Conservation (phyloP, 139 green algal species). For the Picochlorum sp. region DNA sequence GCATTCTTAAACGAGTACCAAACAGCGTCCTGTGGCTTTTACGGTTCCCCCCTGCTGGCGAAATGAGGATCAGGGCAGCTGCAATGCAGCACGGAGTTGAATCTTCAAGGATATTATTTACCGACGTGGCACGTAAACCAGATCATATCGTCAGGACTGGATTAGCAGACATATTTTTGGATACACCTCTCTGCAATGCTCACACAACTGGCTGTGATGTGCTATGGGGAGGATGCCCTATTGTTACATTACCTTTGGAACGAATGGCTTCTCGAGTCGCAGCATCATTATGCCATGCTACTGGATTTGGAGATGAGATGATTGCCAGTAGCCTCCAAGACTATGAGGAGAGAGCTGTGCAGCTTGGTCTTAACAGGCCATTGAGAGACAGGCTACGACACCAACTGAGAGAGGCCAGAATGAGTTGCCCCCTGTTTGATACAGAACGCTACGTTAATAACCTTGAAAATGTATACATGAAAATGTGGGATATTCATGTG, state of each 20-base stretch:
- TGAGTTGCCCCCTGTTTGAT: constrained; percentile 76
- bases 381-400: constrained; percentile 36
- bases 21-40: constrained; percentile 80
- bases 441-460: constrained; percentile 63
- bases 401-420: constrained; percentile 35
- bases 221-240: constrained; percentile 76
- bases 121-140: constrained; percentile 76
- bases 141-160: constrained; percentile 65
- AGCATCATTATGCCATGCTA: constrained; percentile 59
- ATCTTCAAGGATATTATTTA: constrained; percentile 74
- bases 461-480: constrained; percentile 55
- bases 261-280: constrained; percentile 79
- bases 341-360: constrained; percentile 65
- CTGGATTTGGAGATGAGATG: constrained; percentile 64
- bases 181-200: constrained; percentile 85
- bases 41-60: constrained; percentile 73
- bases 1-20: constrained; percentile 62
- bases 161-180: constrained; percentile 84
- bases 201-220: constrained; percentile 90
- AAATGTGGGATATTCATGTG: constrained; percentile 78
- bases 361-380: constrained; percentile 41
- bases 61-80: constrained; percentile 34
- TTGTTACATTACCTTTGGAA: constrained; percentile 79
- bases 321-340: constrained; percentile 46
- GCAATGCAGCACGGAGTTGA: constrained; percentile 45